Percentiles rank a stretch among this genome's conserved stretches.
These are phyloP conservation scores for Neophaeococcomyces mojaviensis DNA, from an alignment of 2,329 filamentous ascomycete species.

Conservation along the genomic window DNA sequence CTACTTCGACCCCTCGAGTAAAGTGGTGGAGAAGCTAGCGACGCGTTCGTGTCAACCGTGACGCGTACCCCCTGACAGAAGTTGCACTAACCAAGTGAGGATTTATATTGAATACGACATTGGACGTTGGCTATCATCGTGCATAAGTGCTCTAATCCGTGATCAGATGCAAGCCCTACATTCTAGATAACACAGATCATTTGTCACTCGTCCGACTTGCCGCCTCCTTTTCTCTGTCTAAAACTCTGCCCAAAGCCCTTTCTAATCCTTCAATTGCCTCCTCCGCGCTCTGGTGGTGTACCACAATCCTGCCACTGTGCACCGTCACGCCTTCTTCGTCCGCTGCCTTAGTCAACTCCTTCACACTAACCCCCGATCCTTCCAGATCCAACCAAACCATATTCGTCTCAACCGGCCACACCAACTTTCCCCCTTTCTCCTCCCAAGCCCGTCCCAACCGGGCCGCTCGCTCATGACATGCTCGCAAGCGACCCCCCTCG, in stretches of 20 bases:
- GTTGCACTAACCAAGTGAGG: no score
- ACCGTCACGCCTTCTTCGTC: conserved; percentile 52
- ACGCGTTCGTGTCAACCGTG: not conserved
- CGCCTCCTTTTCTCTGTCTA: conserved; percentile 1
- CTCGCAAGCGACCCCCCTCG: conserved; percentile 54
- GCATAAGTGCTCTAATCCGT: no score
- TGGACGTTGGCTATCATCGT: no score
- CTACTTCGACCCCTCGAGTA: no score
- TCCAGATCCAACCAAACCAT: conserved; percentile 80
- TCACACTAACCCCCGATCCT: conserved; percentile 46
- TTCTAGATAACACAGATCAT: no score
- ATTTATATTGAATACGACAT: no score
- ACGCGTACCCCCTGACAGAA: no score
- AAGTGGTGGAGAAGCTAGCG: no score
- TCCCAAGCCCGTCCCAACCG: conserved; percentile 60
- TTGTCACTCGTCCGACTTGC: not conserved
- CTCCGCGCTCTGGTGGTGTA: conserved; percentile 57
- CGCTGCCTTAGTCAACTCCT: conserved; percentile 49
- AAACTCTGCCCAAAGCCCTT: conserved; percentile 25
- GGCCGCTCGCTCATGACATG: conserved; percentile 56
- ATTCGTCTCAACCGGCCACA: conserved; percentile 73
- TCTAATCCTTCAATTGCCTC: conserved; percentile 26
- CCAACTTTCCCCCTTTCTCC: conserved; percentile 58
- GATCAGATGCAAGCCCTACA: no score
- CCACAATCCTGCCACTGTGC: conserved; percentile 53